Conservation (phyloP, 1,139 yeast species). For the Pichia cactophila region DNA sequence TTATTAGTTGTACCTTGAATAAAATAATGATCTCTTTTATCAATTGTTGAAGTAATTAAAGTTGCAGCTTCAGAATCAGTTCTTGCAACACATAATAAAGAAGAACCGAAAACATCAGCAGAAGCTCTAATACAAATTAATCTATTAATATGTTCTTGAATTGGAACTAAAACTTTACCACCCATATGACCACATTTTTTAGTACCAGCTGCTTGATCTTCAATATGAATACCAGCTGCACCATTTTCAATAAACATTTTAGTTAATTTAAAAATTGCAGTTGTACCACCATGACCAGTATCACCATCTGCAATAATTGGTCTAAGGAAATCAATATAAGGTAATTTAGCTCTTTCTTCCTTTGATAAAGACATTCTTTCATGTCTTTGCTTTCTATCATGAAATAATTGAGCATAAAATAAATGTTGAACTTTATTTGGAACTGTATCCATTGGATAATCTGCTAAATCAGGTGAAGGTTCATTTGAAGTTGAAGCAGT, state of each 20-base stretch:
- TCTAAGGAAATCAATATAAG: slow-evolving; percentile 74
- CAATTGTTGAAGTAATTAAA: slow-evolving; percentile 86
- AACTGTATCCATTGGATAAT: slow-evolving; percentile 97
- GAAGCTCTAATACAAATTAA: slow-evolving; percentile 90
- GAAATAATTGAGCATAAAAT: slow-evolving; percentile 95
- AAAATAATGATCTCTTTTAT: slow-evolving; percentile 89
- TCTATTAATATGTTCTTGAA: slow-evolving; percentile 93
- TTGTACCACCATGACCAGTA: slow-evolving; percentile 97
- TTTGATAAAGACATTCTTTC: slow-evolving; percentile 60
- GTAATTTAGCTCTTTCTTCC: slow-evolving; percentile 55
- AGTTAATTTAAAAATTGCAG: slow-evolving; percentile 92
- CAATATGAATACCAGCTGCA: slow-evolving; percentile 98
- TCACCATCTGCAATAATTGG: slow-evolving; percentile 98
- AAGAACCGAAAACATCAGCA: slow-evolving; percentile 88
- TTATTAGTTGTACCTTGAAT: slow-evolving; percentile 89
- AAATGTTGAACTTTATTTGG: slow-evolving; percentile 97
- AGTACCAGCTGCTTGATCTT: slow-evolving; percentile 98
- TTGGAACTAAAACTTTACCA: slow-evolving; percentile 95
- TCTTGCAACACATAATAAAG: slow-evolving; percentile 83
- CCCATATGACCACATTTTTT: slow-evolving; percentile 99
- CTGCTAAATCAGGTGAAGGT: slow-evolving; percentile 97
- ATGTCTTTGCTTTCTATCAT: slow-evolving; percentile 92
- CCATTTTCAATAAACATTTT: slow-evolving; percentile 96
- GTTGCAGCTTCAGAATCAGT: slow-evolving; percentile 98
- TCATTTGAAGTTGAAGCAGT: slow-evolving; percentile 96